Evolutionary conservation across 495 filamentous ascomycete genomes (phyloP).

Genomic region (Staphylotrichum tortipilum): DNA sequence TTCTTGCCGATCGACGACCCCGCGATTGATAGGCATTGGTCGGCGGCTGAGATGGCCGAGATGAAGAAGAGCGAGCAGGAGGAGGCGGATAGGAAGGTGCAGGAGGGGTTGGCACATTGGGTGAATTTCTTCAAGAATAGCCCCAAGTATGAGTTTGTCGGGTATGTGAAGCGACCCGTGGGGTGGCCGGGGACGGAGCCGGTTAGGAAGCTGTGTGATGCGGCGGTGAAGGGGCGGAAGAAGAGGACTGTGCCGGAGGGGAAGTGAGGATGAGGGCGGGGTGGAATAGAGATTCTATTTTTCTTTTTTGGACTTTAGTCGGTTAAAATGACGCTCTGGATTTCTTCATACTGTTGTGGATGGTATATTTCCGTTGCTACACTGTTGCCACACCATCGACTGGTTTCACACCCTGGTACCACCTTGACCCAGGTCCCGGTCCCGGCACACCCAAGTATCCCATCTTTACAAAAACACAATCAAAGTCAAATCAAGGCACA

Average conservation of each 20-base stretch:
- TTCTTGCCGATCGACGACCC: constrained; percentile 69
- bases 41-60: constrained; percentile 44
- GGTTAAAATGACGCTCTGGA: no score
- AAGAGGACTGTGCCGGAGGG: constrained; percentile 30
- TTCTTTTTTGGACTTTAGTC: no score
- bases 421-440: no score
- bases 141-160: constrained; percentile 66
- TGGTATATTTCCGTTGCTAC: no score
- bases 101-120: constrained; percentile 56
- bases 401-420: no score
- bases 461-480: no score
- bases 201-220: constrained; percentile 34
- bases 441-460: no score
- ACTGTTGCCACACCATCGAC: no score
- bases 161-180: constrained; percentile 46
- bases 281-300: neutral
- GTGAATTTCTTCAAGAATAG: constrained; percentile 68
- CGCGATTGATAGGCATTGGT: constrained; percentile 41
- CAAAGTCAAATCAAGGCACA: no score
- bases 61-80: constrained; percentile 44
- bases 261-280: constrained; percentile 6
- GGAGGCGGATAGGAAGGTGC: constrained; percentile 46
- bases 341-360: no score
- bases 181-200: constrained; percentile 42
- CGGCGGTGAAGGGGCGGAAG: constrained; percentile 34